Percentiles rank a stretch among this genome's conserved stretches.
phyloP scores from a whole-genome alignment of 768 basidiomycete genomes.

The Boletellus emodensis region DNA sequence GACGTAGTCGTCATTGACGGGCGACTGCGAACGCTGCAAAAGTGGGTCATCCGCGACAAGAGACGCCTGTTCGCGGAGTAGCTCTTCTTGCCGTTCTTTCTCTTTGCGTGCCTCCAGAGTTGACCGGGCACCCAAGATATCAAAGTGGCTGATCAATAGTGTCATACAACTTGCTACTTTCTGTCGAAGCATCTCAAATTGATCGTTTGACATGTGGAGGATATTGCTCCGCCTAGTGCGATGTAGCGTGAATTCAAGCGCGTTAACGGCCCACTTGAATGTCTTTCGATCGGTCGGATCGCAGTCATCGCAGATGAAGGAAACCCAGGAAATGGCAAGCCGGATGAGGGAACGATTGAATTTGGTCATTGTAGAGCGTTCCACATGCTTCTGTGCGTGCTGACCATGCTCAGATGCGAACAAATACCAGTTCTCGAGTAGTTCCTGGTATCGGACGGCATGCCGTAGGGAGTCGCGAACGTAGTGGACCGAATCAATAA shows the following conservation, averaged over 20 bases:
- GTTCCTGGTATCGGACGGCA: slow-evolving; percentile 69
- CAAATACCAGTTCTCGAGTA: slow-evolving; percentile 89
- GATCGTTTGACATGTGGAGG: slow-evolving; percentile 78
- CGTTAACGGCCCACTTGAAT: slow-evolving; percentile 97
- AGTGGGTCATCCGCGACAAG: slow-evolving; percentile 45
- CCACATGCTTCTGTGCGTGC: slow-evolving; percentile 87
- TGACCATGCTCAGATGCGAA: slow-evolving; percentile 97
- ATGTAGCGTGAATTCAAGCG: slow-evolving; percentile 86
- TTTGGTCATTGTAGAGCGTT: slow-evolving; percentile 59
- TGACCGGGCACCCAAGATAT: slow-evolving; percentile 93
- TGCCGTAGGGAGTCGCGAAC: slow-evolving; percentile 66
- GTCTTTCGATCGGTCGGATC: slow-evolving; percentile 93
- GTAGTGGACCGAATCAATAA: slow-evolving; percentile 87
- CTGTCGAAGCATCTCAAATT: slow-evolving; percentile 86
- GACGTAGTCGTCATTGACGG: slow-evolving; percentile 35
- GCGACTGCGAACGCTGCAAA: slow-evolving; percentile 38
- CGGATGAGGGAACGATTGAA: slow-evolving; percentile 84
- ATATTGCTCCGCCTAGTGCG: slow-evolving; percentile 88
- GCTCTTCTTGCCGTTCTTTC: slow-evolving; percentile 76
- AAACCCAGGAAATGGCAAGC: slow-evolving; percentile 95
- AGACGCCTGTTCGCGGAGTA: slow-evolving; percentile 51
- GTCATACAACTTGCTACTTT: slow-evolving; percentile 97
- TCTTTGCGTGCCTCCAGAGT: slow-evolving; percentile 85
- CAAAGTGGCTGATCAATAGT: slow-evolving; percentile 94
- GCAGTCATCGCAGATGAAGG: slow-evolving; percentile 98